Evolutionary conservation across 2,329 filamentous ascomycete genomes (phyloP).

Genomic region (Coniochaeta prunicola): DNA sequence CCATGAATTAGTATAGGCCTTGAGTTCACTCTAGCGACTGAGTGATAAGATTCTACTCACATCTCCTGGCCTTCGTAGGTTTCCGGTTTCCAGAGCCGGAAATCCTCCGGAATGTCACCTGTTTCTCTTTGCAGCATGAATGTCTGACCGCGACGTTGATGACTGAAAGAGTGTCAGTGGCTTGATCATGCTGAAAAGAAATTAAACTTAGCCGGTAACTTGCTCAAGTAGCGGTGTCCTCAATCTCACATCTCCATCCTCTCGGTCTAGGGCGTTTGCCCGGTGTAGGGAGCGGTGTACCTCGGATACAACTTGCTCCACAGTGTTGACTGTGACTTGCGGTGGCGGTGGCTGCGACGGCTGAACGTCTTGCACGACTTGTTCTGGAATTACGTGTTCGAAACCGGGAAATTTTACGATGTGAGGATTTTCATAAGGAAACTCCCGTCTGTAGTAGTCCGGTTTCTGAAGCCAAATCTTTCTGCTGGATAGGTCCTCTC

Average conservation of each 20-base stretch:
- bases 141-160: conserved; percentile 27
- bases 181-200: not conserved
- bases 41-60: conserved; percentile 8
- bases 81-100: conserved; percentile 23
- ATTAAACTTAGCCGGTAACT: not conserved
- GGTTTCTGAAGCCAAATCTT: conserved; percentile 28
- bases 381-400: conserved; percentile 10
- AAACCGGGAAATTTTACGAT: conserved; percentile 10
- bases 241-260: conserved; percentile 14
- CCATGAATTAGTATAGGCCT: not conserved
- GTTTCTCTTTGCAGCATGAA: conserved; percentile 32
- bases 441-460: conserved; percentile 11
- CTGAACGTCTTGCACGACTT: conserved; percentile 1
- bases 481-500: conserved; percentile 17
- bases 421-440: conserved; percentile 24
- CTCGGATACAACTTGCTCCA: conserved; percentile 9
- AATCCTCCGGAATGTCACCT: conserved; percentile 20
- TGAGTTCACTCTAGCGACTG: not conserved
- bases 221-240: conserved; percentile 18
- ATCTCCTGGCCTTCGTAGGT: conserved; percentile 12
- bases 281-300: conserved; percentile 14
- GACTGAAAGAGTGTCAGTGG: conserved; percentile 15
- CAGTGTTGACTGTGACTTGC: not conserved
- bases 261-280: conserved; percentile 11
- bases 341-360: conserved; percentile 1